Percentiles rank a stretch among this genome's conserved stretches.
These are phyloP conservation scores for Alliaria petiolata DNA, from an alignment of 345 rosid genomes.

Conservation along the genomic window DNA sequence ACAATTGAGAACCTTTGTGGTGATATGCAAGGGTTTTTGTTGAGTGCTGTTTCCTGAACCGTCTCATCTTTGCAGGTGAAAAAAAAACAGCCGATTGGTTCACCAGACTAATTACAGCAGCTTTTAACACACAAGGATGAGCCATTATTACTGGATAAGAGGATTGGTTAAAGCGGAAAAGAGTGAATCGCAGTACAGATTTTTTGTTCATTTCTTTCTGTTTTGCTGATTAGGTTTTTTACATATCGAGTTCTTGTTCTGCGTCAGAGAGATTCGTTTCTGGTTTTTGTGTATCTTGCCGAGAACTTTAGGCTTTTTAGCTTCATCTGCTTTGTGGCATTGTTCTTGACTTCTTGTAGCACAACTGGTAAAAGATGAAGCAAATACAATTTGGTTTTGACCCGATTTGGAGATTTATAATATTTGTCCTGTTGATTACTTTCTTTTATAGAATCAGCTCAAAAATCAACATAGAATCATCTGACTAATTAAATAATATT, in stretches of 20 bases:
- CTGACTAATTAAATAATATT: too few species aligned
- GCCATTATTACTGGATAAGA: conserved; percentile 9
- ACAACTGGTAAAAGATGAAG: neutral
- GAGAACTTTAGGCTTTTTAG: conserved; percentile 7
- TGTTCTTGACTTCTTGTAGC: conserved; percentile 10
- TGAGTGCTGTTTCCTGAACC: neutral
- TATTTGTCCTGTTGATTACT: neutral
- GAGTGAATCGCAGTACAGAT: conserved; percentile 24
- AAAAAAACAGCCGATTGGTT: too few species aligned
- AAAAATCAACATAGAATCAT: neutral
- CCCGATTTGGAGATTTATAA: neutral
- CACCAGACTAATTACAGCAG: conserved; percentile 17
- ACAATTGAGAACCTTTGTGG: too few species aligned
- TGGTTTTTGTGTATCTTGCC: neutral
- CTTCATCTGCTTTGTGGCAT: conserved; percentile 6
- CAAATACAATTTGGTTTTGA: neutral
- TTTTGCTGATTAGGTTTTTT: conserved; percentile 3
- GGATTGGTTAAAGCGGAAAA: conserved; percentile 7
- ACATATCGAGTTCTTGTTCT: conserved; percentile 5
- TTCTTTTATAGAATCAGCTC: neutral
- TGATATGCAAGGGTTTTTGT: too few species aligned
- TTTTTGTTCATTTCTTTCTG: conserved; percentile 23
- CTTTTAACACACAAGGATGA: neutral
- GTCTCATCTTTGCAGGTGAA: conserved; percentile 5
- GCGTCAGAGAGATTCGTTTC: neutral